These are phyloP conservation scores for Vigna unguiculata DNA, from an alignment of 306 rosid genomes.

Conservation along the genomic window DNA sequence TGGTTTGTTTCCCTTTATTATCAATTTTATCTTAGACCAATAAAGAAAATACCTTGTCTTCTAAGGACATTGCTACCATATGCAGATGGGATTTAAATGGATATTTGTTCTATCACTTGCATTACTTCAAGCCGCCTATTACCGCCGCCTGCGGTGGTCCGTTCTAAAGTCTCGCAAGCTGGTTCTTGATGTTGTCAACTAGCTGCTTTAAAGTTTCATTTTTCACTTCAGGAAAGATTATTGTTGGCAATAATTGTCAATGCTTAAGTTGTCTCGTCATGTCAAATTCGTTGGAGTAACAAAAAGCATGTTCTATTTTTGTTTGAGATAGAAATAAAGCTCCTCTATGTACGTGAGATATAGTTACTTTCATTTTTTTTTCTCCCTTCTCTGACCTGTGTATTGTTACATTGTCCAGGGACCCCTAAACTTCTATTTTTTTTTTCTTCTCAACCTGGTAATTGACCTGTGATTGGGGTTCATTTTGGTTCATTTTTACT, in stretches of 20 bases:
- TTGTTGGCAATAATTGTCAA: conserved; percentile 67
- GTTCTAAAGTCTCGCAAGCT: conserved; percentile 96
- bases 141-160: conserved; percentile 93
- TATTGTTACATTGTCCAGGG: conserved; percentile 39
- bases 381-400: conserved; percentile 40
- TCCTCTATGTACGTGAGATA: conserved; percentile 47
- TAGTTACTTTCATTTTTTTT: neutral
- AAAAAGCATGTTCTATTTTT: conserved; percentile 54
- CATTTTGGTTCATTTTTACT: conserved; percentile 29
- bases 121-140: conserved; percentile 91
- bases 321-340: conserved; percentile 68
- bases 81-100: conserved; percentile 99
- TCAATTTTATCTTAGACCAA: neutral
- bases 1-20: conserved; percentile 60
- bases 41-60: neutral
- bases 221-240: conserved; percentile 52
- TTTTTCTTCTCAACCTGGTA: conserved; percentile 8
- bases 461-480: conserved; percentile 33
- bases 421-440: conserved; percentile 22
- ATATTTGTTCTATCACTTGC: conserved; percentile 93
- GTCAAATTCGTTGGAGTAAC: conserved; percentile 62
- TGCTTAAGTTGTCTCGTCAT: conserved; percentile 52
- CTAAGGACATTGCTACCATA: conserved; percentile 6
- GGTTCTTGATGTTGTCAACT: conserved; percentile 95
- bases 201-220: conserved; percentile 50